Evolutionary conservation across 352 stramenopile genomes (phyloP).

Genomic region (Phytophthora syringae): DNA sequence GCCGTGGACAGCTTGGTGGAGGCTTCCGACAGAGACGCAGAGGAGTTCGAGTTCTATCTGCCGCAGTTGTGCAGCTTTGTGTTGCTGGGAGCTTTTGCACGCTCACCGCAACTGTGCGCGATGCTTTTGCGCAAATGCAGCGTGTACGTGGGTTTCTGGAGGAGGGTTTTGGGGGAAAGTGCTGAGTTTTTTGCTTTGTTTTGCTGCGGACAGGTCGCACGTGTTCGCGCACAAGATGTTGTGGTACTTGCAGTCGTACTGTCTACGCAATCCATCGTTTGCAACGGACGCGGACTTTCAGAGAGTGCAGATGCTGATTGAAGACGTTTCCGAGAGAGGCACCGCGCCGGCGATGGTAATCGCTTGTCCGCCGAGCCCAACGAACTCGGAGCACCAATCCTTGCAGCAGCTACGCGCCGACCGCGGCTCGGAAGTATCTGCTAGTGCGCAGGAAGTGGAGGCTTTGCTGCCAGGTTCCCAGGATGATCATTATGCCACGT

Average conservation of each 20-base stretch:
- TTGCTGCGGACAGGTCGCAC: slow-evolving; percentile 58
- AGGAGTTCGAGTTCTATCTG: slow-evolving; percentile 86
- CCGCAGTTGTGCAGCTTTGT: slow-evolving; percentile 88
- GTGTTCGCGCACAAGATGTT: slow-evolving; percentile 88
- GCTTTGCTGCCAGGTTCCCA: slow-evolving; percentile 51
- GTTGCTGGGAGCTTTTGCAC: slow-evolving; percentile 66
- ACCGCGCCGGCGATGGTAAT: slow-evolving; percentile 48
- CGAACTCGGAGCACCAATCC: slow-evolving; percentile 23
- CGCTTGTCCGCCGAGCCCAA: slow-evolving; percentile 40
- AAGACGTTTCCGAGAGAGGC: slow-evolving; percentile 74
- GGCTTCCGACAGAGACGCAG: slow-evolving; percentile 62
- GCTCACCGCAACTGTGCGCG: slow-evolving; percentile 67
- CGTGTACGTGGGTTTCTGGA: slow-evolving; percentile 43
- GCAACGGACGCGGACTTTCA: slow-evolving; percentile 56
- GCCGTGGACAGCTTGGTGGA: slow-evolving; percentile 59
- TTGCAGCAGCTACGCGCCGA: slow-evolving; percentile 27
- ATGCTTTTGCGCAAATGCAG: slow-evolving; percentile 85
- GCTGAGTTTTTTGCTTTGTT: not conserved
- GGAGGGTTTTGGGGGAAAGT: not conserved
- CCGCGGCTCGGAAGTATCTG: slow-evolving; percentile 27
- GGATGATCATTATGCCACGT: slow-evolving; percentile 79
- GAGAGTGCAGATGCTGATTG: slow-evolving; percentile 81
- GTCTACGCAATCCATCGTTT: slow-evolving; percentile 66
- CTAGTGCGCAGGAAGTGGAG: slow-evolving; percentile 54
- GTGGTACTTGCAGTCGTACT: slow-evolving; percentile 87